Evolutionary conservation across 2,329 filamentous ascomycete species (phyloP).

Genomic region (Nannizziopsis barbatae): DNA sequence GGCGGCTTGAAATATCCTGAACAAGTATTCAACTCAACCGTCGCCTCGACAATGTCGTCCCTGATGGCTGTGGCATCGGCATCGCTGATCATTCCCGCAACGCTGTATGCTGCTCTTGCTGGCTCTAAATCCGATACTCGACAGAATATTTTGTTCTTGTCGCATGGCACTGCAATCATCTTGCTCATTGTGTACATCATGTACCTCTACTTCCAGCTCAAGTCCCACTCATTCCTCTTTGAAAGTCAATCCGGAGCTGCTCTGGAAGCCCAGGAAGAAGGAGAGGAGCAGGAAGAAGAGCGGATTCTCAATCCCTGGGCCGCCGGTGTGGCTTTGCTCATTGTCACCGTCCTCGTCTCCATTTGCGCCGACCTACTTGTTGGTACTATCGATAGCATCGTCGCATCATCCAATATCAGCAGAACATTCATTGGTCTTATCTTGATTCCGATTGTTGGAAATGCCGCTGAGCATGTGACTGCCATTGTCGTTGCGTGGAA

Average conservation of each 20-base stretch:
- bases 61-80: conserved; percentile 66
- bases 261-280: conserved; percentile 29
- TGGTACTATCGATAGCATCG: conserved; percentile 61
- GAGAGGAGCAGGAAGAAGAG: conserved; percentile 34
- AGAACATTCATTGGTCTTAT: conserved; percentile 74
- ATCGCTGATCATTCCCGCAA: conserved; percentile 67
- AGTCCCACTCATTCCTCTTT: conserved; percentile 62
- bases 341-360: conserved; percentile 59
- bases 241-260: conserved; percentile 34
- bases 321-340: conserved; percentile 54
- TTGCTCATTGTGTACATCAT: conserved; percentile 62
- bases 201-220: conserved; percentile 68
- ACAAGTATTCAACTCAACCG: conserved; percentile 47
- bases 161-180: conserved; percentile 64
- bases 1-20: conserved; percentile 61
- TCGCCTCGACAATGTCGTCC: conserved; percentile 48
- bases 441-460: conserved; percentile 67
- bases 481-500: conserved; percentile 67
- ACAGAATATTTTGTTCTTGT: conserved; percentile 55
- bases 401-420: conserved; percentile 58
- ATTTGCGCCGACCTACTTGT: conserved; percentile 69
- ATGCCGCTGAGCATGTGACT: conserved; percentile 71
- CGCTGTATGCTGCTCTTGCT: conserved; percentile 57
- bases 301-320: conserved; percentile 52
- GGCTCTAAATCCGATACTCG: conserved; percentile 26